Conservation (phyloP, 768 basidiomycete species). For the Fistulinella prunicolor region DNA sequence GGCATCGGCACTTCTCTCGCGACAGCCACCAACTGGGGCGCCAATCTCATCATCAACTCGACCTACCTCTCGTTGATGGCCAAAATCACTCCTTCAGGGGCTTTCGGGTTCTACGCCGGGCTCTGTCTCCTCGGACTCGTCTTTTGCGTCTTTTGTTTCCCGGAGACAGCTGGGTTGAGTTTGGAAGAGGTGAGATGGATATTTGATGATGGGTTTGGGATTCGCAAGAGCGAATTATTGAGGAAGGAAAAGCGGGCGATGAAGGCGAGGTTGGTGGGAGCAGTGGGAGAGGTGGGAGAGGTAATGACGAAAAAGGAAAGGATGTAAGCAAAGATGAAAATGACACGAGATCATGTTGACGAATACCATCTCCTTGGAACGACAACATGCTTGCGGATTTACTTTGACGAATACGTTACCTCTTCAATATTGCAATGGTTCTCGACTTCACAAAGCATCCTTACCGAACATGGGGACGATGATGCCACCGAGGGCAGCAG, state of each 20-base stretch:
- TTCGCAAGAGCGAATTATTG: constrained; percentile 50
- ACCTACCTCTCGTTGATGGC: constrained; percentile 82
- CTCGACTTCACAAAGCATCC: no score
- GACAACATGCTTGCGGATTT: no score
- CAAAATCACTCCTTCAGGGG: constrained; percentile 67
- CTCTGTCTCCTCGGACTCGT: constrained; percentile 67
- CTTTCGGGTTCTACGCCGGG: constrained; percentile 75
- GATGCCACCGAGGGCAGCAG: no score
- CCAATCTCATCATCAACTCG: constrained; percentile 71
- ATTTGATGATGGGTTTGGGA: constrained; percentile 63
- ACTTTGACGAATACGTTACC: no score
- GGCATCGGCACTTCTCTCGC: constrained; percentile 75
- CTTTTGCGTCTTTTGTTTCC: constrained; percentile 70
- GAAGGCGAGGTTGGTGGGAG: background rate
- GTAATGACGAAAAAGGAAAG: no score
- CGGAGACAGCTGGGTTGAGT: constrained; percentile 74
- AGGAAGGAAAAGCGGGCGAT: constrained; percentile 28
- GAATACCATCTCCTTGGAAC: no score
- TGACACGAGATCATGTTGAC: no score
- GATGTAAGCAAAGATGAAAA: no score
- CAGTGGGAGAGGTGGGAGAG: no score
- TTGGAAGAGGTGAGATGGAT: constrained; percentile 64
- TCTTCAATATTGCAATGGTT: no score
- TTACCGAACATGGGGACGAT: no score
- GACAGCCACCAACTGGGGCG: constrained; percentile 76